Percentiles rank a stretch among this genome's conserved stretches.
These are phyloP conservation scores for Collybiopsis luxurians DNA, from an alignment of 768 basidiomycete species.

Conservation along the genomic window DNA sequence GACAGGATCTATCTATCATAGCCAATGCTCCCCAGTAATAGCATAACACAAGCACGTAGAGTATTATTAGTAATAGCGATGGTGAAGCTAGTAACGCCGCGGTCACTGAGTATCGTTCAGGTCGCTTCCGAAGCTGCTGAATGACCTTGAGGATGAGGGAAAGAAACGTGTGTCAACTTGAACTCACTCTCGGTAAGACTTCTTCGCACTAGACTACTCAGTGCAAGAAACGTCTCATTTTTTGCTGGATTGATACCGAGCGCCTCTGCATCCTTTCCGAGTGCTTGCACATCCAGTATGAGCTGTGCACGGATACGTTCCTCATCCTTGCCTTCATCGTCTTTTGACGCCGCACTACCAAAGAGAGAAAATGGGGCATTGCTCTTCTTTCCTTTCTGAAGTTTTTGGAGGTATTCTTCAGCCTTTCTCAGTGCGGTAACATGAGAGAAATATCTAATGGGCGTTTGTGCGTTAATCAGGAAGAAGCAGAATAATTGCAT, in stretches of 20 bases:
- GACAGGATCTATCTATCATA: constrained; percentile 60
- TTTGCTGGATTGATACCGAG: constrained; percentile 63
- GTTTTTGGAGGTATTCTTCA: constrained; percentile 80
- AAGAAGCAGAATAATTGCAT: background rate
- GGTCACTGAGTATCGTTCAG: background rate
- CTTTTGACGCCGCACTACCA: constrained; percentile 42
- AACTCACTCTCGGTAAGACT: constrained; percentile 28
- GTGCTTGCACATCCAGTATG: constrained; percentile 82
- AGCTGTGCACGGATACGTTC: constrained; percentile 84
- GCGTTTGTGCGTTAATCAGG: background rate
- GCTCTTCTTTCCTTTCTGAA: constrained; percentile 82
- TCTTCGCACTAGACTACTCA: constrained; percentile 60
- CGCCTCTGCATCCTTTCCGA: constrained; percentile 71
- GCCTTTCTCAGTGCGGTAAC: constrained; percentile 87
- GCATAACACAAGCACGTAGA: background rate
- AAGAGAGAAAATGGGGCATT: constrained; percentile 70
- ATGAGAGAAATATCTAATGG: constrained; percentile 70
- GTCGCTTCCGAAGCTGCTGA: constrained; percentile 4
- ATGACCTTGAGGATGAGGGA: background rate
- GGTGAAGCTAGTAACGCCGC: too few relatives aligned
- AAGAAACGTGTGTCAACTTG: background rate
- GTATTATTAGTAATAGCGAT: background rate
- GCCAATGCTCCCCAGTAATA: background rate
- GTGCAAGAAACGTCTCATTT: constrained; percentile 48
- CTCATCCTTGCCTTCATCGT: constrained; percentile 75